Percentiles rank a stretch among this genome's conserved stretches.
Conservation (phyloP, 2,329 filamentous ascomycete genomes). For the Sordariomycetes sp. region DNA sequence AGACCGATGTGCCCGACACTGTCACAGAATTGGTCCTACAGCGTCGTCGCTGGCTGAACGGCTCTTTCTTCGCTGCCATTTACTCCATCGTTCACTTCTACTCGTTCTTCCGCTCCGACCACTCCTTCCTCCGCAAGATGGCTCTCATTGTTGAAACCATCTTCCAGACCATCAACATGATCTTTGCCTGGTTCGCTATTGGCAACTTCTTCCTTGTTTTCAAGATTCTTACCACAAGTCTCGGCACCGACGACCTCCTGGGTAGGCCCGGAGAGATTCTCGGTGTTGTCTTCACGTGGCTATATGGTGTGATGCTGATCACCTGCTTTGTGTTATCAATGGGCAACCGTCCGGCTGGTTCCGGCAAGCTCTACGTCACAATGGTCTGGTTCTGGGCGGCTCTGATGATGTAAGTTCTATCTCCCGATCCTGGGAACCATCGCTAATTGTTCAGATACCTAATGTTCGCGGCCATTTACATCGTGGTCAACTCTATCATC, state of each 20-base stretch:
- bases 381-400: conserved; percentile 98
- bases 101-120: conserved; percentile 88
- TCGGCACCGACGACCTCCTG: conserved; percentile 61
- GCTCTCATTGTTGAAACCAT: conserved; percentile 88
- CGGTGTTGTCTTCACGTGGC: conserved; percentile 88
- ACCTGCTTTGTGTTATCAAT: conserved; percentile 93
- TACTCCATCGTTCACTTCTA: conserved; percentile 94
- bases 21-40: conserved; percentile 95
- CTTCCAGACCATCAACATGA: conserved; percentile 93
- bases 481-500: conserved; percentile 81
- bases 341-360: conserved; percentile 90
- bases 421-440: background rate
- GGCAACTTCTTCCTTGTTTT: conserved; percentile 99
- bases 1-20: conserved; percentile 91
- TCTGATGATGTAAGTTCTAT: conserved; percentile 70
- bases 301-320: conserved; percentile 84
- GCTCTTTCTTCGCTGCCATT: conserved; percentile 94
- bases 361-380: conserved; percentile 85
- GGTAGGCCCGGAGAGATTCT: conserved; percentile 71
- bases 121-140: conserved; percentile 77
- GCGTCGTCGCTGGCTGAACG: conserved; percentile 93
- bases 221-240: conserved; percentile 84
- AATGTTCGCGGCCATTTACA: conserved; percentile 89
- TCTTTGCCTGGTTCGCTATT: conserved; percentile 98
- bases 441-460: conserved; percentile 52